Evolutionary conservation across 495 filamentous ascomycete genomes (phyloP), one percentile per base, ranked within the genome.

Genomic region (Baudoinia panamericana): DNA sequence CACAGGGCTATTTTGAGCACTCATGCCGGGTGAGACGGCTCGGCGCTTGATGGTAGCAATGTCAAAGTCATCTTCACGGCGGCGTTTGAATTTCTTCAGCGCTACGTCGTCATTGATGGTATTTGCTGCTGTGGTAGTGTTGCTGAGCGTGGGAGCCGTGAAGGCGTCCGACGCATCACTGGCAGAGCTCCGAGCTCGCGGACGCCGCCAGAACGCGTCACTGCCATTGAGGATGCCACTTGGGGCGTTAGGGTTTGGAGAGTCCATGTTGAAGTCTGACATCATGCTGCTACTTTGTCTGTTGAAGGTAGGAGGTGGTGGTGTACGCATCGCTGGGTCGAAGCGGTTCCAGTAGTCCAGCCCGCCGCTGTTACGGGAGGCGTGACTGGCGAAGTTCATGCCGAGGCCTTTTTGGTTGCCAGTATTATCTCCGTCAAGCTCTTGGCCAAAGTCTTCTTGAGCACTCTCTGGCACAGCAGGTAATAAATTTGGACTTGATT

Each of bases 11-110:
- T 86, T 88, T 53, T 92, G 82, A 2, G 80, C 80, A 53, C 86
- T 92, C 69, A 93, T 75, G 12, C 90, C 84, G 4, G 90, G 90
- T 28, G 82, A 90, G 2, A 99, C 90, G 10, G 90, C 90, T 23
- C 90, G 73, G 15, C 90, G 73, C 61, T 99, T 99, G 64, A 99
- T 82, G 41, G 80, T 78, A 11, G 78, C 75, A 6, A 82, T 77
- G 55, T 96, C 87, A 43, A 93, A 82, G 48, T 93, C 84, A 54
- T 96, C 90, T 43, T 95, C 90, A 22, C 84, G 72, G 28, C 84
- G 71, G 13, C 87, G 76, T 56, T 93, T 93, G 56, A 56, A 75
- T 73, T 71, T 47, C 70, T 68, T 40, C 19, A 52, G 19, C 30
- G 45, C 48, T 25, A 50, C 33, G 28, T 76, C 69, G 36, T 61